Conservation (phyloP, 116 monocot genomes). For the Iris pallida region DNA sequence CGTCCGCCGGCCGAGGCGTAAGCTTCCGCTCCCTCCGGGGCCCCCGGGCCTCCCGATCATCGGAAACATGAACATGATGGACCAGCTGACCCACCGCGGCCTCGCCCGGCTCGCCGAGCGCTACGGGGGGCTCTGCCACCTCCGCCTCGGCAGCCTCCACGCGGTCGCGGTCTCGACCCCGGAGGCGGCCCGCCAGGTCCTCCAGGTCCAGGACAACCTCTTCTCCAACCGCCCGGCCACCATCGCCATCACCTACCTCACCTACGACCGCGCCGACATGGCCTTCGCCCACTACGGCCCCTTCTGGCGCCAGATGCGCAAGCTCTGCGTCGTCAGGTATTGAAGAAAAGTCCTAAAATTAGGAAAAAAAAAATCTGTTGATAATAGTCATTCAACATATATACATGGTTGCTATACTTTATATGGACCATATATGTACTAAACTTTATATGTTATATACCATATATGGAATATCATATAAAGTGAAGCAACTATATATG, state of each 20-base stretch:
- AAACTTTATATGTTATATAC: too few species aligned
- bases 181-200: conserved; percentile 35
- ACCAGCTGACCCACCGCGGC: conserved; percentile 31
- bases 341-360: too few species aligned
- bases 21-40: conserved; percentile 9
- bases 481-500: too few species aligned
- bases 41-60: conserved; percentile 14
- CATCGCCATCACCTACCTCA: conserved; percentile 45
- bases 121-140: conserved; percentile 29
- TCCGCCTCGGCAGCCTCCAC: conserved; percentile 41
- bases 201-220: conserved; percentile 36
- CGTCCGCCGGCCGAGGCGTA: conserved; percentile 1
- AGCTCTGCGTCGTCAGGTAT: conserved; percentile 54
- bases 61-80: conserved; percentile 21
- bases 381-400: too few species aligned
- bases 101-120: conserved; percentile 18
- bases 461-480: too few species aligned
- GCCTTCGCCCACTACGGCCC: conserved; percentile 56
- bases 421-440: too few species aligned
- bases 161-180: conserved; percentile 41
- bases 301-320: conserved; percentile 76
- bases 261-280: conserved; percentile 58
- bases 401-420: too few species aligned
- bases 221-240: conserved; percentile 56
- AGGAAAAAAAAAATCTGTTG: too few species aligned